Evolutionary conservation across 495 filamentous ascomycete species (phyloP), one percentile per base, ranked within the genome.

Genomic region (Pseudevernia furfuracea): DNA sequence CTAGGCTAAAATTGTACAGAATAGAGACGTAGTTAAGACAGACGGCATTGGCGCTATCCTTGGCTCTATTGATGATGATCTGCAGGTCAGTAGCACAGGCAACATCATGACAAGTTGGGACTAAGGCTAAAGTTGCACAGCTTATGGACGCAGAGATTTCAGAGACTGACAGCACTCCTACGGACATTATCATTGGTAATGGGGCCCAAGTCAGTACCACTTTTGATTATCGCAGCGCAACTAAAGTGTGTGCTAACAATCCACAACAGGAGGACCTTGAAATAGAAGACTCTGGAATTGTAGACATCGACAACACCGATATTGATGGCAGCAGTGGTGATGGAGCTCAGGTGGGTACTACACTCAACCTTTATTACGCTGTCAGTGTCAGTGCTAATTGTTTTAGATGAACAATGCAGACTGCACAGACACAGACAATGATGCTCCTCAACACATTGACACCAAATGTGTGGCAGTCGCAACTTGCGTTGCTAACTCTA

Each of bases 401-500:
- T 17, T 1, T 28, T 17, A 48, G 64, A 57, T 8, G 28, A 39
- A 30, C 9, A 14, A 8, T 28, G 36, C 17, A 28, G 32, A 10
- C 1, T 19, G n/a, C 38, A 39, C 46, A 58, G 62, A 39, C 38
- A 44, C n/a, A 1, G 56, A 39, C 14, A 34, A 60, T 32, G 52
- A 56, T 34, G 10, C 7, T 10, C 8, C 52, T 32, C 52, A 55
- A 55, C 52, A 21, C 6, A n/a, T 64, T 21, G 62, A 64, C 23
- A 30, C 43, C 1, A 23, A 10, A 32, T 64, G 62, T 21, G 23
- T 49, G 8, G 62, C 39, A 28, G 39, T 64, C 28, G 11, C 49
- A 3, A 58, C 14, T 11, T 43, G 63, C 36, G 37, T 58, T 44
- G 58, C 56, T 6, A 36, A 48, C 8, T 68, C 66, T 30, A 28